A percentile compares a stretch with the other conserved stretches of the same genome.
Evolutionary conservation across 2,329 filamentous ascomycete species (phyloP).

Genomic region (Hypoxylon sp.): DNA sequence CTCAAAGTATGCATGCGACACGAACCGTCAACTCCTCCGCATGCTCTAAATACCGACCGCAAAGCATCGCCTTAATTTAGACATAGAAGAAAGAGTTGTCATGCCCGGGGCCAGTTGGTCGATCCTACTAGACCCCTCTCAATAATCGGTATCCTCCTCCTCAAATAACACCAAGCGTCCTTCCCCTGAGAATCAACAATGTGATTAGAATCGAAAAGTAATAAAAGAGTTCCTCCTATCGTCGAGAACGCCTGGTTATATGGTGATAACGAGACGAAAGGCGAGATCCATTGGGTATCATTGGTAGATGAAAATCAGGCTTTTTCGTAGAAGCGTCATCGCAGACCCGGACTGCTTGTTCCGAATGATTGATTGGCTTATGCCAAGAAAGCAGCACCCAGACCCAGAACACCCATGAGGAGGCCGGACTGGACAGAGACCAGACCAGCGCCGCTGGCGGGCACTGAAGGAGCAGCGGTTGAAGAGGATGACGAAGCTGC

Average conservation of each 20-base stretch:
- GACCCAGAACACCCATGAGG: slow-evolving; percentile 39
- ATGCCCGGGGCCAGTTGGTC: slow-evolving; percentile 21
- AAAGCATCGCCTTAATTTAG: slow-evolving; percentile 30
- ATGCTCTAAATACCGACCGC: slow-evolving; percentile 30
- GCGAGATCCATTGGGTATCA: not conserved
- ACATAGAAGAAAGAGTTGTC: slow-evolving; percentile 40
- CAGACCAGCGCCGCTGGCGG: slow-evolving; percentile 38
- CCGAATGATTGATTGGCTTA: too few relatives aligned
- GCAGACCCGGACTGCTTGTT: too few relatives aligned
- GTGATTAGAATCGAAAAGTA: slow-evolving; percentile 30
- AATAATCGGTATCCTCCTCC: slow-evolving; percentile 15
- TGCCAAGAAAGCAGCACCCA: slow-evolving; percentile 41
- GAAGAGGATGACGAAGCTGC: slow-evolving; percentile 19
- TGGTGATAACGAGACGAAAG: not conserved
- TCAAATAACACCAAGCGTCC: slow-evolving; percentile 30
- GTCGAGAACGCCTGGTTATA: not conserved
- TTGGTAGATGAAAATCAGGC: too few relatives aligned
- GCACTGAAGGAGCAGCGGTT: slow-evolving; percentile 21
- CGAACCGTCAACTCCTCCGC: slow-evolving; percentile 37
- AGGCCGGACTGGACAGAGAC: slow-evolving; percentile 41
- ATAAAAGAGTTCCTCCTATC: slow-evolving; percentile 7
- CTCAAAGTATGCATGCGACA: slow-evolving; percentile 33
- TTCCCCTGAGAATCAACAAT: slow-evolving; percentile 35
- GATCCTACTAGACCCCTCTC: slow-evolving; percentile 19
- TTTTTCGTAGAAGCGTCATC: too few relatives aligned